Evolutionary conservation across 306 rosid genomes (phyloP), one percentile per base, ranked within the genome.

Genomic region (Quercus berberidifolia): DNA sequence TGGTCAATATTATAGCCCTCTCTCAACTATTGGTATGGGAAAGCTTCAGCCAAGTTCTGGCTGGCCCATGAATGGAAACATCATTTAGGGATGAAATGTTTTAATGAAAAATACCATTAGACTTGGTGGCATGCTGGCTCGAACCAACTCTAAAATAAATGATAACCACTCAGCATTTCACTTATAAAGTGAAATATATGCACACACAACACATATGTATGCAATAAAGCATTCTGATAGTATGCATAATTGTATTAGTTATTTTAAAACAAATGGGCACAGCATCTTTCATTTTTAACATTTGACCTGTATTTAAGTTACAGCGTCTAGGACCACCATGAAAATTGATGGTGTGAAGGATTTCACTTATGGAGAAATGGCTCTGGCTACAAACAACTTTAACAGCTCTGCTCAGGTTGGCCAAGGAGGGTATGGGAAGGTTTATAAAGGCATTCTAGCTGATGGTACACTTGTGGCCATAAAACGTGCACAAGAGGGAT

Each of bases 361-460:
- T 64, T 93, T 91, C 74, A 84, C 87, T 72, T 93, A 67, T 69
- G 85, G 46, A 85, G 96, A 91, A 80, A 75, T 91, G 85, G 82
- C 94, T 64, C 20, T 75, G 0, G 97, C 96, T 74, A 91, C 97
- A 33, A 72, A 87, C 85, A 86, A 85, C 38, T 93, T 93, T 82
- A 81, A 84, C 79, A 81, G 43, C 81, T 87, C 96, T 55, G 76
- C 87, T 78, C 90, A 83, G 83, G 87, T 79, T 74, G 96, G 97
- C 69, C 96, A 91, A 80, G 97, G 97, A 7, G 96, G 96, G 33
- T 93, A 93, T 67, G 97, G 97, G 38, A 92, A 80, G 83, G 97
- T 92, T 31, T 92, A 92, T 79, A 92, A 68, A 86, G 95, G 97
- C 30, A 73, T 71, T 82, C 88, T 92, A 41, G 56, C 85, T 33